Conservation (phyloP, 768 basidiomycete genomes). For the Lentinus brumalis region DNA sequence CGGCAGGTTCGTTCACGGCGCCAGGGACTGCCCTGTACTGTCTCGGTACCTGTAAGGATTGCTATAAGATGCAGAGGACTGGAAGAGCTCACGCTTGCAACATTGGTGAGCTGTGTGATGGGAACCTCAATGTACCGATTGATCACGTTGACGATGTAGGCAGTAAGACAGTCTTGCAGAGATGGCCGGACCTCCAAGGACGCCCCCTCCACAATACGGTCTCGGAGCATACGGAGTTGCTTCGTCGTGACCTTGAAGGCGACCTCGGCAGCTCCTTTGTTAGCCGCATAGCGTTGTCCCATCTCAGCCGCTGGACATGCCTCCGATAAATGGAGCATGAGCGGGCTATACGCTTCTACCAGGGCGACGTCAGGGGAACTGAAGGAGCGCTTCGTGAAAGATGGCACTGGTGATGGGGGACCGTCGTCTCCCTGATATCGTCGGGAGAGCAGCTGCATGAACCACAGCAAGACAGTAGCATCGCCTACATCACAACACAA, state of each 20-base stretch:
- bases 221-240: neutral
- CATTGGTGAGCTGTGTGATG: slow-evolving; percentile 30
- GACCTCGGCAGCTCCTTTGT: slow-evolving; percentile 2
- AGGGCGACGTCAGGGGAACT: slow-evolving; percentile 19
- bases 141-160: slow-evolving; percentile 28
- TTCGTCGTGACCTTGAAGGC: slow-evolving; percentile 1
- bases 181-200: slow-evolving; percentile 16
- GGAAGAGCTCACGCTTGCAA: slow-evolving; percentile 29
- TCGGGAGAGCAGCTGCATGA: slow-evolving; percentile 33
- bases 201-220: neutral
- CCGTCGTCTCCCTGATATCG: slow-evolving; percentile 27
- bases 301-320: slow-evolving; percentile 25
- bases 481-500: slow-evolving; percentile 27
- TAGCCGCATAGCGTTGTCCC: slow-evolving; percentile 8
- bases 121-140: slow-evolving; percentile 18
- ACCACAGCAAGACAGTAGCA: slow-evolving; percentile 28
- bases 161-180: slow-evolving; percentile 34
- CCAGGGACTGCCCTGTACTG: slow-evolving; percentile 19
- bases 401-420: slow-evolving; percentile 20
- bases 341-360: slow-evolving; percentile 18
- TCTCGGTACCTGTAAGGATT: neutral
- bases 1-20: slow-evolving; percentile 2
- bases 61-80: neutral
- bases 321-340: slow-evolving; percentile 30
- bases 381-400: slow-evolving; percentile 30